phyloP scores from a whole-genome alignment of 805 yeast species.

The Dipodascus geniculatus region DNA sequence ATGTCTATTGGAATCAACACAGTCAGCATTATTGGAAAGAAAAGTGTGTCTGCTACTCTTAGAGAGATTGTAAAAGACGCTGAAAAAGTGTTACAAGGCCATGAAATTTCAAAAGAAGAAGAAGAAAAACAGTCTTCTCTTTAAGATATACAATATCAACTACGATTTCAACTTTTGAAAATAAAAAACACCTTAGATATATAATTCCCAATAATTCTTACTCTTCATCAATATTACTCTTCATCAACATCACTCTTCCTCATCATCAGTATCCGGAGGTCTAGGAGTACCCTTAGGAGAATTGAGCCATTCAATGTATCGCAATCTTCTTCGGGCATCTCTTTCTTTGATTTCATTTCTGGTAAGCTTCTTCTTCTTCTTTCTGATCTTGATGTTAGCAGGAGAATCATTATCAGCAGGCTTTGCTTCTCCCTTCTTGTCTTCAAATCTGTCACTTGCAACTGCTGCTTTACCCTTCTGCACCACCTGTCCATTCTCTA shows the following conservation, averaged over 20 bases:
- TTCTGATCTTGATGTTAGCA: slow-evolving; percentile 86
- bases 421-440: slow-evolving; percentile 44
- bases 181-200: not conserved
- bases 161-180: not conserved
- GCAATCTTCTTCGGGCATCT: slow-evolving; percentile 86
- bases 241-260: slow-evolving; percentile 43
- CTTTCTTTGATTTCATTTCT: slow-evolving; percentile 90
- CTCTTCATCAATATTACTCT: not conserved
- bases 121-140: slow-evolving; percentile 29
- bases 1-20: slow-evolving; percentile 51
- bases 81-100: slow-evolving; percentile 39
- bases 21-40: slow-evolving; percentile 60
- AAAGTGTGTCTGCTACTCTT: slow-evolving; percentile 28
- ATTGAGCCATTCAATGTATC: slow-evolving; percentile 89
- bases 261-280: slow-evolving; percentile 89
- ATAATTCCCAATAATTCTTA: not conserved
- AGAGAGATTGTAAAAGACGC: slow-evolving; percentile 36
- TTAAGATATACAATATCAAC: too few relatives aligned
- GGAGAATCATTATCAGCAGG: slow-evolving; percentile 61
- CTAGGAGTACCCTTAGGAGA: slow-evolving; percentile 98
- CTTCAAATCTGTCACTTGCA: slow-evolving; percentile 73
- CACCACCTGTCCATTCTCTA: slow-evolving; percentile 81
- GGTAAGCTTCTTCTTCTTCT: slow-evolving; percentile 93
- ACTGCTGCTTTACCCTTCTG: slow-evolving; percentile 71
- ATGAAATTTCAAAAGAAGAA: slow-evolving; percentile 43